Conservation (phyloP, 1,139 yeast genomes). For the Yamadazyma songkhlaensis region DNA sequence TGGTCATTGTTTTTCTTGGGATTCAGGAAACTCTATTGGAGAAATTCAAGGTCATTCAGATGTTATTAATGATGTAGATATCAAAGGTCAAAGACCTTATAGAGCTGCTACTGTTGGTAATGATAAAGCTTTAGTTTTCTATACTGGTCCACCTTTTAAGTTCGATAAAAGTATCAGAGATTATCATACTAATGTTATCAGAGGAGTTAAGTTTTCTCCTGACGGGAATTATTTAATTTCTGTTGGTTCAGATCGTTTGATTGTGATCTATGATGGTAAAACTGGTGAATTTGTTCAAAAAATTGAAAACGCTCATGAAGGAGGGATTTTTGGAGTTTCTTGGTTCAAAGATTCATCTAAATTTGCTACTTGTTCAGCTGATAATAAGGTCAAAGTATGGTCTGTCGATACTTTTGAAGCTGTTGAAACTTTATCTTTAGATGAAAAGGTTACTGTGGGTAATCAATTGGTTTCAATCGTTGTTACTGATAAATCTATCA, state of each 20-base stretch:
- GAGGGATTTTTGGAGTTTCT: constrained; percentile 75
- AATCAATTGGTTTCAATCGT: constrained; percentile 84
- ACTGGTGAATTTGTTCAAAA: constrained; percentile 70
- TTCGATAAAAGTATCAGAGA: constrained; percentile 72
- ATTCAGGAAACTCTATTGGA: constrained; percentile 92
- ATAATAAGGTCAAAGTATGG: constrained; percentile 70
- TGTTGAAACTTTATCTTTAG: constrained; percentile 42
- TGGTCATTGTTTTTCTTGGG: constrained; percentile 93
- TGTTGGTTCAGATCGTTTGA: constrained; percentile 82
- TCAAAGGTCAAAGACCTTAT: constrained; percentile 87
- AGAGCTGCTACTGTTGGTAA: constrained; percentile 93
- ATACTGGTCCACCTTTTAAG: constrained; percentile 91
- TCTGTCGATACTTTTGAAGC: constrained; percentile 26
- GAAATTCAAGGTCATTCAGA: constrained; percentile 95
- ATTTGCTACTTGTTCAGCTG: constrained; percentile 85
- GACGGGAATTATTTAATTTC: constrained; percentile 71
- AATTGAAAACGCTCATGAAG: constrained; percentile 60
- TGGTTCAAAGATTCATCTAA: constrained; percentile 62
- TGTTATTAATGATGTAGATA: constrained; percentile 76
- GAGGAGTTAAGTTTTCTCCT: constrained; percentile 82
- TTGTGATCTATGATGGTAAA: constrained; percentile 82
- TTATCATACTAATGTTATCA: constrained; percentile 72
- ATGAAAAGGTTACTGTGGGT: constrained; percentile 32
- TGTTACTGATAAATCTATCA: constrained; percentile 54
- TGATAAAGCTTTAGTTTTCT: constrained; percentile 81